phyloP scores from a whole-genome alignment of 1,139 yeast genomes.

The Yamadazyma siamensis region DNA sequence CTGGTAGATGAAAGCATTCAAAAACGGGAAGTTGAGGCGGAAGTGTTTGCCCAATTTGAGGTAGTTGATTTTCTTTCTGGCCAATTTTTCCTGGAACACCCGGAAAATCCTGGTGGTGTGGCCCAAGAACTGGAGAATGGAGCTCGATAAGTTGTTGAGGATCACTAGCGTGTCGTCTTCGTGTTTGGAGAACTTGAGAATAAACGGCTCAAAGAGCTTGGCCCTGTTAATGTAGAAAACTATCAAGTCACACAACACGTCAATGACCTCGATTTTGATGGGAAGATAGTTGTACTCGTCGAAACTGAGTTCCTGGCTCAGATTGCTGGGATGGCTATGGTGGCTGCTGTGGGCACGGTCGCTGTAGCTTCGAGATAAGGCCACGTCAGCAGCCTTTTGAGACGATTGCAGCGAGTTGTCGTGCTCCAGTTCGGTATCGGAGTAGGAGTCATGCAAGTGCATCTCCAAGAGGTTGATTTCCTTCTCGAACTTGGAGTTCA shows the following conservation, averaged over 20 bases:
- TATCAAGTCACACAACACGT: constrained; percentile 43
- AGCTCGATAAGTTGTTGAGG: constrained; percentile 30
- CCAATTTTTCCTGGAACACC: constrained; percentile 13
- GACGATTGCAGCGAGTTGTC: background rate
- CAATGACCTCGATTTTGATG: constrained; percentile 29
- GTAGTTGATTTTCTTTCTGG: constrained; percentile 19
- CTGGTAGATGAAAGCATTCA: constrained; percentile 49
- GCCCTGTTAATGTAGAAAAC: constrained; percentile 47
- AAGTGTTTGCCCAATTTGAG: constrained; percentile 32
- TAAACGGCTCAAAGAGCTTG: constrained; percentile 51
- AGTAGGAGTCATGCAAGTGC: constrained; percentile 7
- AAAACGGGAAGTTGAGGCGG: constrained; percentile 40
- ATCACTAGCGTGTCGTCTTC: constrained; percentile 24
- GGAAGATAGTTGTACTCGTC: constrained; percentile 22
- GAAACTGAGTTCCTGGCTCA: constrained; percentile 12
- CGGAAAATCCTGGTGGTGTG: constrained; percentile 17
- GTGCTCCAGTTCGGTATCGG: background rate
- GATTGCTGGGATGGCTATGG: too few species aligned
- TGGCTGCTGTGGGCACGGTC: constrained; percentile 3
- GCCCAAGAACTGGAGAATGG: constrained; percentile 38
- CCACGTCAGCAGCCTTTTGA: background rate
- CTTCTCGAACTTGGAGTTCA: constrained; percentile 38
- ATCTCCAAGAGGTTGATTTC: constrained; percentile 35
- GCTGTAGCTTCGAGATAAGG: too few species aligned
- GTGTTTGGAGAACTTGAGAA: constrained; percentile 32